Evolutionary conservation across 176 grass and related monocot genomes (phyloP).

Genomic region (Triticum dicoccoides): DNA sequence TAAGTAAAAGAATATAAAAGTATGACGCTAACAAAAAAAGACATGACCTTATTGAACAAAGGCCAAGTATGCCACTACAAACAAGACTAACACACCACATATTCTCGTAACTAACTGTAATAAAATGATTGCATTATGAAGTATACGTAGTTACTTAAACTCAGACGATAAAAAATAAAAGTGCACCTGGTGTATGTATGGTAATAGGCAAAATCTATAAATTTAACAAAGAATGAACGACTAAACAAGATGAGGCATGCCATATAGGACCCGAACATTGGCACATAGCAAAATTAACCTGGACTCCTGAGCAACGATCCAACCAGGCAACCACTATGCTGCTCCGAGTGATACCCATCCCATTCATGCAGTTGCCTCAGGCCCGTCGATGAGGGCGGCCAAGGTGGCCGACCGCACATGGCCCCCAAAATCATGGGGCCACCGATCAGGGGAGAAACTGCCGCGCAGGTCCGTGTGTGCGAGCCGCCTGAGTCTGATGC

Average conservation of each 20-base stretch:
- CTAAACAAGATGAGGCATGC: neutral
- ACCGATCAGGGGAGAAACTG: too few species aligned
- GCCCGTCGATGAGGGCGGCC: too few species aligned
- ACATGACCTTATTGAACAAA: neutral
- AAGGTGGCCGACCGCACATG: too few species aligned
- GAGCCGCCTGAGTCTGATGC: too few species aligned
- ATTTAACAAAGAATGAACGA: neutral
- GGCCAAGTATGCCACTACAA: neutral
- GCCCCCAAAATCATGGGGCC: too few species aligned
- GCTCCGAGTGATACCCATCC: neutral
- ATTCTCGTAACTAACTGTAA: neutral
- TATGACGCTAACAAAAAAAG: neutral
- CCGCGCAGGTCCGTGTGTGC: too few species aligned
- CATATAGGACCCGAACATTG: neutral
- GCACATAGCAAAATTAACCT: neutral
- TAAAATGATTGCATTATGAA: neutral
- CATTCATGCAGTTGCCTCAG: neutral
- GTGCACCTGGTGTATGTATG: neutral
- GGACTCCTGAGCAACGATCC: neutral
- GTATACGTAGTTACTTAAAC: neutral
- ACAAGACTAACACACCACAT: neutral
- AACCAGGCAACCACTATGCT: neutral
- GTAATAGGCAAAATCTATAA: neutral
- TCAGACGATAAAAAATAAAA: neutral
- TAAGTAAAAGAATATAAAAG: neutral